These are phyloP conservation scores for Exophiala lecanii-corni DNA, from an alignment of 2,329 filamentous ascomycete genomes.

Conservation along the genomic window DNA sequence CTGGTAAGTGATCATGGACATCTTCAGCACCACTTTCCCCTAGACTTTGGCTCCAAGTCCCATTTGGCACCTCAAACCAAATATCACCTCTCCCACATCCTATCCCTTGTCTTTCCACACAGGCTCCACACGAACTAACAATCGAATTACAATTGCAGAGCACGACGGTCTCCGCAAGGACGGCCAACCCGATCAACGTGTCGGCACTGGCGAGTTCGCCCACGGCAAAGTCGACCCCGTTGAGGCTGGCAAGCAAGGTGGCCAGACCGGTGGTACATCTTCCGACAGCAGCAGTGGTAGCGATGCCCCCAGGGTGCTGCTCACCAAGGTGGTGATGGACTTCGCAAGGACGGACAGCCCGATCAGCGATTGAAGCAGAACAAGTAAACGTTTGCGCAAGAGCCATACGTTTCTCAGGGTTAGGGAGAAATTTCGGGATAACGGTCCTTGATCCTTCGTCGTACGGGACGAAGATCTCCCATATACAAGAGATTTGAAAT, in stretches of 20 bases:
- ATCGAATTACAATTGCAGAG: constrained; percentile 8
- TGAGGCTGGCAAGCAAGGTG: constrained; percentile 25
- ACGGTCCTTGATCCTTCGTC: too few species aligned
- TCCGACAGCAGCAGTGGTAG: constrained; percentile 3
- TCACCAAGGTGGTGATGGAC: constrained; percentile 16
- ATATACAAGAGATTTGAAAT: too few species aligned
- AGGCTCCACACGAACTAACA: too few species aligned
- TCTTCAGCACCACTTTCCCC: not conserved
- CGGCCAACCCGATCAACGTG: constrained; percentile 20
- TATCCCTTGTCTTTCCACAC: not conserved
- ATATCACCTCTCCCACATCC: not conserved
- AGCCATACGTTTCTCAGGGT: too few species aligned
- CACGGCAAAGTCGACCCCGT: constrained; percentile 25
- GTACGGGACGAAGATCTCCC: too few species aligned
- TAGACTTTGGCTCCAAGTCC: too few species aligned
- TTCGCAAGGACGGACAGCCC: constrained; percentile 22
- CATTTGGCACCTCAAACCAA: too few species aligned
- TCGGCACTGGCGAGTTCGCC: constrained; percentile 20
- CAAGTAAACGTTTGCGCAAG: constrained; percentile 6
- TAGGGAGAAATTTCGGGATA: too few species aligned
- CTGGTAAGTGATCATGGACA: constrained; percentile 20
- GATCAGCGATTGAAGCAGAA: constrained; percentile 24
- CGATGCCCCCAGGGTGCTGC: constrained; percentile 13
- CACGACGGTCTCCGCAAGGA: constrained; percentile 26
- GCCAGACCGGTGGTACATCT: constrained; percentile 12